Percentiles rank a stretch among this genome's conserved stretches.
Evolutionary conservation across 306 rosid genomes (phyloP).

Genomic region (Vigna unguiculata): DNA sequence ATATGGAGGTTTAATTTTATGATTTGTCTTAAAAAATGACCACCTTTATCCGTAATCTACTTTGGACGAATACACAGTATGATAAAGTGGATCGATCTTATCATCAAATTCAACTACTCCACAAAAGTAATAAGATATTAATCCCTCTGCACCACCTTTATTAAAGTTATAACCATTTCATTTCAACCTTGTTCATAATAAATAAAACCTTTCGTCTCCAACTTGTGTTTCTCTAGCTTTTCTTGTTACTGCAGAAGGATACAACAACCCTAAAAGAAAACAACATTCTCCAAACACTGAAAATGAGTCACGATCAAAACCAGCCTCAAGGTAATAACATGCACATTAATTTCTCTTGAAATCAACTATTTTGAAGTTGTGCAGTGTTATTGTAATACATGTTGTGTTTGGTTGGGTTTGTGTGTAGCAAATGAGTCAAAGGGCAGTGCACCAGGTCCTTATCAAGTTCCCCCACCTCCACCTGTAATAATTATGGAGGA

Average conservation of each 20-base stretch:
- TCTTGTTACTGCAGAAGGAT: not conserved
- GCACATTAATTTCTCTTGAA: not conserved
- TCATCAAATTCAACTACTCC: constrained; percentile 14
- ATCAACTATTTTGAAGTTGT: not conserved
- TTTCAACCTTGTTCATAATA: not conserved
- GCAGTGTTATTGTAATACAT: not conserved
- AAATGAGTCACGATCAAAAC: constrained; percentile 3
- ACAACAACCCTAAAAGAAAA: no score
- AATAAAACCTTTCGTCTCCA: not conserved
- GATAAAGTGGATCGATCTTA: not conserved
- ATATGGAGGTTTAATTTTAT: no score
- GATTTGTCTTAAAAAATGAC: no score
- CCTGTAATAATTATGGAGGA: not conserved
- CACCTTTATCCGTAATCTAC: no score
- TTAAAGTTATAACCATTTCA: not conserved
- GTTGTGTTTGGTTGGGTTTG: not conserved
- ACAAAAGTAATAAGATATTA: not conserved
- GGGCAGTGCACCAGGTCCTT: constrained; percentile 35
- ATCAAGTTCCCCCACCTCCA: constrained; percentile 37
- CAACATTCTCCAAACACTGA: no score
- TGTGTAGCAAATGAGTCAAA: constrained; percentile 42
- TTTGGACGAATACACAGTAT: not conserved
- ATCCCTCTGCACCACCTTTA: not conserved
- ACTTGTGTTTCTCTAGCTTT: not conserved
- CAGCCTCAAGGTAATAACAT: constrained; percentile 3